These are phyloP conservation scores for Mentha longifolia DNA, from an alignment of 257 asterid genomes.

Conservation along the genomic window DNA sequence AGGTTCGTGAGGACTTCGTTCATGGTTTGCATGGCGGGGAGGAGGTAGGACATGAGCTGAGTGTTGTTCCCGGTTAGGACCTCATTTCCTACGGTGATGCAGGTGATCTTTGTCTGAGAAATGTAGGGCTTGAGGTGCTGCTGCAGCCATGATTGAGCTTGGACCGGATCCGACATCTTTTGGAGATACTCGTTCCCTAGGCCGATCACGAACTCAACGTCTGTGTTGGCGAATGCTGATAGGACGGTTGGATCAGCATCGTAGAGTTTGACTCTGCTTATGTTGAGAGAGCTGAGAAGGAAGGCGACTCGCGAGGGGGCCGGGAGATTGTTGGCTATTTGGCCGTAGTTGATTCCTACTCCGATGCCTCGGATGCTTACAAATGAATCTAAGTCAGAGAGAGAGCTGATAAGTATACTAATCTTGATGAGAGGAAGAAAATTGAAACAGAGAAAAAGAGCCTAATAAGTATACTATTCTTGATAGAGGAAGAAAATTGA, in stretches of 20 bases:
- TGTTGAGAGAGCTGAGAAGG: constrained; percentile 72
- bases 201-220: constrained; percentile 78
- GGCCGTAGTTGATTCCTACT: constrained; percentile 96
- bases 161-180: constrained; percentile 61
- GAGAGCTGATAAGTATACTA: not conserved
- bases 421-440: not conserved
- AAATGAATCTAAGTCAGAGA: constrained; percentile 46
- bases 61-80: constrained; percentile 67
- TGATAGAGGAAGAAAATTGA: not conserved
- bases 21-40: constrained; percentile 83
- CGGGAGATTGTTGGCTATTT: constrained; percentile 89
- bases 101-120: constrained; percentile 67
- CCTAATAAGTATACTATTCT: not conserved
- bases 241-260: constrained; percentile 82
- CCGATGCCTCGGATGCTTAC: constrained; percentile 46
- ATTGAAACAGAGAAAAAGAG: not conserved
- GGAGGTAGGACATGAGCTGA: constrained; percentile 58
- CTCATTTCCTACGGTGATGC: constrained; percentile 87
- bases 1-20: constrained; percentile 59
- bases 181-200: constrained; percentile 79
- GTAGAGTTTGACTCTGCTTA: constrained; percentile 82
- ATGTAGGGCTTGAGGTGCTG: constrained; percentile 72
- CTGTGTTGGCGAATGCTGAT: constrained; percentile 67
- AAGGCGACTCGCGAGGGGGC: constrained; percentile 67
- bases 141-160: constrained; percentile 85